Conservation (phyloP, 1,284 basidiomycete species). For the Naganishia liquefaciens region DNA sequence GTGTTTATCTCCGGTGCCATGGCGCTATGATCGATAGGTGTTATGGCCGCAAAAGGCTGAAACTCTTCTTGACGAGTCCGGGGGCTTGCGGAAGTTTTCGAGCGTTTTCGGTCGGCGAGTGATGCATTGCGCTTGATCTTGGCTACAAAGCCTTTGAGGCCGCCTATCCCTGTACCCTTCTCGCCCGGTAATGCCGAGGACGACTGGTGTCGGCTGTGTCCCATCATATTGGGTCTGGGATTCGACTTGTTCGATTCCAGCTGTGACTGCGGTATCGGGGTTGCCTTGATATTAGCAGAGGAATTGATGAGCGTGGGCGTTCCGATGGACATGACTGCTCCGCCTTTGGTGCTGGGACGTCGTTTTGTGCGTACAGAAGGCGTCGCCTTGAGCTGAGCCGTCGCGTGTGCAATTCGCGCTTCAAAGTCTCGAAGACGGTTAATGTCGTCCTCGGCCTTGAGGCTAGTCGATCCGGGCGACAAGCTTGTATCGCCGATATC, state of each 20-base stretch:
- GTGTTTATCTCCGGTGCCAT: neutral
- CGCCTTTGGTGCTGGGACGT: slow-evolving; percentile 40
- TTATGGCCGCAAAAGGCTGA: neutral
- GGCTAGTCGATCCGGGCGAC: neutral
- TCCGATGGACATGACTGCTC: slow-evolving; percentile 21
- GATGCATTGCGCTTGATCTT: slow-evolving; percentile 32
- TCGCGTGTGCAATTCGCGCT: slow-evolving; percentile 49
- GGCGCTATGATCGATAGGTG: neutral
- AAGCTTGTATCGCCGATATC: neutral
- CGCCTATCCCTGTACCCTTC: neutral
- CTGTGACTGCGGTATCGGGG: slow-evolving; percentile 7
- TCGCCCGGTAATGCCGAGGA: slow-evolving; percentile 7
- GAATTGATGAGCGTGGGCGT: slow-evolving; percentile 25
- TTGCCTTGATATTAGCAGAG: slow-evolving; percentile 28
- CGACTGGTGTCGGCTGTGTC: slow-evolving; percentile 15
- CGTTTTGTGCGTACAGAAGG: slow-evolving; percentile 41
- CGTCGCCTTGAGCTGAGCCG: slow-evolving; percentile 46
- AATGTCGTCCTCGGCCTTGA: slow-evolving; percentile 38
- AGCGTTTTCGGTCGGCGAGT: slow-evolving; percentile 15
- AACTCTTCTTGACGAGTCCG: slow-evolving; percentile 2
- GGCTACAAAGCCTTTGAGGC: slow-evolving; percentile 29
- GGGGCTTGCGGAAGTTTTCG: slow-evolving; percentile 9
- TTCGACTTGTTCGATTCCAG: neutral
- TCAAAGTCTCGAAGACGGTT: slow-evolving; percentile 48
- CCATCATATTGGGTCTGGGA: neutral